Percentiles rank a stretch among this genome's conserved stretches.
Conservation (phyloP, 1,284 basidiomycete genomes). For the Puccinia hordei region DNA sequence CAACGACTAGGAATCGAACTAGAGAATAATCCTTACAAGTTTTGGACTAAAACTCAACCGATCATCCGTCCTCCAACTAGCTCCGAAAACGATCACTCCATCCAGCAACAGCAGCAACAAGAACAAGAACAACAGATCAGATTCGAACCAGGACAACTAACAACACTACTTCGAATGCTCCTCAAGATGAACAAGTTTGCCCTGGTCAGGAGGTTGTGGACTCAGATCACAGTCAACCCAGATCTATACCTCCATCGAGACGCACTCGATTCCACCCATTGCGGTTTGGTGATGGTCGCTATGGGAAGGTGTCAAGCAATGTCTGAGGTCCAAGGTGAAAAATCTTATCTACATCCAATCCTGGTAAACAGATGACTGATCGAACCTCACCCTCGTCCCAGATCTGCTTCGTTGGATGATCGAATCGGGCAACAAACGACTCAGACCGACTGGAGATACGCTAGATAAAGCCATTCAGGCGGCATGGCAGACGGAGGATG, state of each 20-base stretch:
- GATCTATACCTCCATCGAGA: constrained; percentile 51
- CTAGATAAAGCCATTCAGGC: constrained; percentile 49
- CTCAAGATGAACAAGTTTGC: constrained; percentile 51
- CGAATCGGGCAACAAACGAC: constrained; percentile 15
- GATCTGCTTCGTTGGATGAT: constrained; percentile 46
- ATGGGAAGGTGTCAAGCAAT: constrained; percentile 49
- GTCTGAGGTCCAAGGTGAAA: constrained; percentile 52
- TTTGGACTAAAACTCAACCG: constrained; percentile 14
- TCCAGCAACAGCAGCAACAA: not conserved
- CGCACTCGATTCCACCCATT: constrained; percentile 51
- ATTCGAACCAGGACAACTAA: constrained; percentile 52
- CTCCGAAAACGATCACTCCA: not conserved
- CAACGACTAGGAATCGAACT: constrained; percentile 20
- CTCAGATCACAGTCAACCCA: constrained; percentile 52
- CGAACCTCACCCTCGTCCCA: not conserved
- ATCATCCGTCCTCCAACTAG: not conserved
- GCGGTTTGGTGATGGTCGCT: constrained; percentile 53
- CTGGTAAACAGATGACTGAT: not conserved
- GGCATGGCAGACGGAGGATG: constrained; percentile 39
- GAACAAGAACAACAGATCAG: constrained; percentile 4
- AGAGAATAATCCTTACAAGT: not conserved
- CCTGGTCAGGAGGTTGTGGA: constrained; percentile 50
- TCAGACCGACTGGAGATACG: constrained; percentile 33
- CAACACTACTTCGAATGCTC: constrained; percentile 49
- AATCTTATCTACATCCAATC: not conserved